phyloP scores from a whole-genome alignment of 2,329 filamentous ascomycete species.

The Verticillium albo-atrum region DNA sequence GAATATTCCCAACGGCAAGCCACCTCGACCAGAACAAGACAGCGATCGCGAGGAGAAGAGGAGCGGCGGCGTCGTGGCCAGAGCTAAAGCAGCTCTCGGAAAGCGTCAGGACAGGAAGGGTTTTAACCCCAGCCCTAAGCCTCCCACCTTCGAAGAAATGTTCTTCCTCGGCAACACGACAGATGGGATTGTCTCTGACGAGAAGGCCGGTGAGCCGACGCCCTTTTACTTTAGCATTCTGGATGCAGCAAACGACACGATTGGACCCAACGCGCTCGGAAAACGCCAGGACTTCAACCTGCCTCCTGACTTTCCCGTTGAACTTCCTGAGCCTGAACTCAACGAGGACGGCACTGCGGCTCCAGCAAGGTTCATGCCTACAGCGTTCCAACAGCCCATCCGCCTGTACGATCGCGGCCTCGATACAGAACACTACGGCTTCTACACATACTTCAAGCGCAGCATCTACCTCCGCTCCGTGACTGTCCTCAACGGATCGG shows the following conservation, averaged over 20 bases:
- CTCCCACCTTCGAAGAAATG: conserved; percentile 65
- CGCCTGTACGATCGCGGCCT: conserved; percentile 80
- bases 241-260: conserved; percentile 32
- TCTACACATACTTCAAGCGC: conserved; percentile 88
- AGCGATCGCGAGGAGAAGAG: conserved; percentile 14
- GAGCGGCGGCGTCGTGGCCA: conserved; percentile 5
- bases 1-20: conserved; percentile 38
- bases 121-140: conserved; percentile 49
- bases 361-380: conserved; percentile 67
- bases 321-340: conserved; percentile 59
- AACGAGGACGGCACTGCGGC: conserved; percentile 68
- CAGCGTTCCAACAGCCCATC: conserved; percentile 70
- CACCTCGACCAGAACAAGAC: conserved; percentile 19
- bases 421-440: conserved; percentile 82
- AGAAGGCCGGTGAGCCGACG: conserved; percentile 80
- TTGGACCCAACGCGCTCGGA: conserved; percentile 19
- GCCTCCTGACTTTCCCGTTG: conserved; percentile 1
- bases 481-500: conserved; percentile 38
- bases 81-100: conserved; percentile 9
- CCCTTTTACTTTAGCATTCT: conserved; percentile 84
- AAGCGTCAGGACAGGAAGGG: conserved; percentile 18
- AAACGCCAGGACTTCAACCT: conserved; percentile 21
- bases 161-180: conserved; percentile 82
- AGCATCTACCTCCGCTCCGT: conserved; percentile 73
- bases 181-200: conserved; percentile 59